Evolutionary conservation across 495 filamentous ascomycete species (phyloP).

Genomic region (Cercophora samala): DNA sequence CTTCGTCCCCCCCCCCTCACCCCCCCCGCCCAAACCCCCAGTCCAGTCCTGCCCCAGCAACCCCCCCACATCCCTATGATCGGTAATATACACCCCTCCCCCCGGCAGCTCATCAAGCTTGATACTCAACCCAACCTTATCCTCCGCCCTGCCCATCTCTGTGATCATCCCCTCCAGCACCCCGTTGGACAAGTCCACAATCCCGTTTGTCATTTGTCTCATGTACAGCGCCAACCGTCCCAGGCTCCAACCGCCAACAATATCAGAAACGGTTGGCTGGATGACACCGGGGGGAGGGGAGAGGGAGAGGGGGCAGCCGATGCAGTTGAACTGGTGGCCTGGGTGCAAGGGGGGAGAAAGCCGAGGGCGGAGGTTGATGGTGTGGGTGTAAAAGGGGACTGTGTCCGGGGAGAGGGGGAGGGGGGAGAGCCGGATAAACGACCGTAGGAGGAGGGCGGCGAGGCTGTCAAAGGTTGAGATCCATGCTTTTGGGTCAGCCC

Average conservation of each 20-base stretch:
- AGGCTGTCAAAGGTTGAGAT: not conserved
- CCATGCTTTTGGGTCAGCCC: not conserved
- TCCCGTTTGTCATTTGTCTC: not conserved
- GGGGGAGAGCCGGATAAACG: not conserved
- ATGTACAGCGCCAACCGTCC: not conserved
- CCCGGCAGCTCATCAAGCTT: constrained; percentile 25
- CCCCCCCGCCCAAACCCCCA: constrained; percentile 22
- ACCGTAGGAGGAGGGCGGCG: not conserved
- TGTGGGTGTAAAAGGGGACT: not conserved
- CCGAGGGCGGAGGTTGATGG: not conserved
- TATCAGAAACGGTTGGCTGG: not conserved
- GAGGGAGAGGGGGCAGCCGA: not conserved
- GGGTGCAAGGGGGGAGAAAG: not conserved
- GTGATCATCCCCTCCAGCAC: not conserved
- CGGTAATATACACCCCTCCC: constrained; percentile 23
- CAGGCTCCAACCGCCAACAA: not conserved
- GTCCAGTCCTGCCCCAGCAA: constrained; percentile 19
- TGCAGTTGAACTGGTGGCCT: not conserved
- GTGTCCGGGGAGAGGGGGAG: not conserved
- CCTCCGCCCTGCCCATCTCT: not conserved
- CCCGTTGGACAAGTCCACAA: not conserved
- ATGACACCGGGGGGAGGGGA: not conserved
- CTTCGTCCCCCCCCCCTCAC: not conserved
- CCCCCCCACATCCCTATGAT: constrained; percentile 24
- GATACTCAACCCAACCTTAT: constrained; percentile 13